Percentiles rank a stretch among this genome's conserved stretches.
Conservation (phyloP, 257 asterid species). For the Asclepias syriaca region DNA sequence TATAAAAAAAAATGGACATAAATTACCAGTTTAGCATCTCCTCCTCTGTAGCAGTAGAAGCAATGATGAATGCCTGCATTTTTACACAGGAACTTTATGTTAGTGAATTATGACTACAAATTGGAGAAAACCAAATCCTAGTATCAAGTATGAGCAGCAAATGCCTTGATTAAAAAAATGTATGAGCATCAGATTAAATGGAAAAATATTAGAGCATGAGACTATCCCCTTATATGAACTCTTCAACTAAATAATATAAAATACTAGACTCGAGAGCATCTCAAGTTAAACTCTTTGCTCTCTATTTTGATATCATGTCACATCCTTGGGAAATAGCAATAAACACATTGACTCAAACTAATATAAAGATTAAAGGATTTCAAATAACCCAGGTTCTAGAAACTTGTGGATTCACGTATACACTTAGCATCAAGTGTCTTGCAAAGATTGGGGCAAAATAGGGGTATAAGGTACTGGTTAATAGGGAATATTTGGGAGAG, state of each 20-base stretch:
- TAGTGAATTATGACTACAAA: background rate
- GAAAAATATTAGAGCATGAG: background rate
- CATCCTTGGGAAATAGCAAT: background rate
- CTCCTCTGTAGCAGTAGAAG: constrained; percentile 96
- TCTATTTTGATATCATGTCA: background rate
- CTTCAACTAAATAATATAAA: background rate
- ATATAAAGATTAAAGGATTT: background rate
- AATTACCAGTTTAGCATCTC: constrained; percentile 91
- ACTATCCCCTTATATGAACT: background rate
- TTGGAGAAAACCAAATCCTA: background rate
- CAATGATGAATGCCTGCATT: constrained; percentile 92
- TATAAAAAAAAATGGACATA: background rate
- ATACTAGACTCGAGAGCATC: background rate
- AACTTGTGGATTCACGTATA: background rate
- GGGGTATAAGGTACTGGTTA: background rate
- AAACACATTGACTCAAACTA: background rate
- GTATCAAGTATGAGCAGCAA: background rate
- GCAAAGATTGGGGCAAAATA: background rate
- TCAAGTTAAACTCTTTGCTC: background rate
- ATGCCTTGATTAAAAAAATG: background rate
- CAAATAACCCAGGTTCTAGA: background rate
- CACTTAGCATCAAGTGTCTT: background rate
- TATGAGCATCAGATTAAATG: background rate
- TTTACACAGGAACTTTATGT: background rate
- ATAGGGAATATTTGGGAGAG: background rate